These are phyloP conservation scores for Cucurbita moschata DNA, from an alignment of 306 rosid genomes.

Conservation along the genomic window DNA sequence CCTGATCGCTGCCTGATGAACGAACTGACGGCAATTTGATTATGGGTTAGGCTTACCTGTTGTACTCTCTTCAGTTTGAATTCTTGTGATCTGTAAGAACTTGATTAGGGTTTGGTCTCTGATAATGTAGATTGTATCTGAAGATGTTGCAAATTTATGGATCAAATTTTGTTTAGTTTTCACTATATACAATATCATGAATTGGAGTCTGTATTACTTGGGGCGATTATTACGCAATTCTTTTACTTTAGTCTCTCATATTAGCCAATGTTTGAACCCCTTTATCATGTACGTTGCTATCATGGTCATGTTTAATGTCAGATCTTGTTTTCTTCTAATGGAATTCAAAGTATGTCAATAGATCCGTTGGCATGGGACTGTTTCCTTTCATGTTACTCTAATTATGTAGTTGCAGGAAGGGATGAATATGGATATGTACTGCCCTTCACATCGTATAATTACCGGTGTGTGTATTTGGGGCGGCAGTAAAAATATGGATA, in stretches of 20 bases:
- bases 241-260: neutral
- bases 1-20: slow-evolving; percentile 9
- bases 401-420: neutral
- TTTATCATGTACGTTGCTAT: neutral
- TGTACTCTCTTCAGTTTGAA: slow-evolving; percentile 8
- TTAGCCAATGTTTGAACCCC: neutral
- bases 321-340: neutral
- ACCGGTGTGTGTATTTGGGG: neutral
- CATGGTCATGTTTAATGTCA: neutral
- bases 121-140: slow-evolving; percentile 16
- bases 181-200: neutral
- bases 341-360: neutral
- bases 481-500: neutral
- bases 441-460: neutral
- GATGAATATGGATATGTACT: neutral
- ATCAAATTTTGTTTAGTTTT: neutral
- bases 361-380: neutral
- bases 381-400: neutral
- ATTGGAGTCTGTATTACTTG: neutral
- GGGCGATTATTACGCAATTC: slow-evolving; percentile 1
- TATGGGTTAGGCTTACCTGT: slow-evolving; percentile 1
- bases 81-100: neutral
- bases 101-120: neutral
- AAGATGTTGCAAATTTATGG: neutral
- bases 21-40: slow-evolving; percentile 26